A percentile compares a stretch with the other conserved stretches of the same genome.
These are phyloP conservation scores for Silene noctiflora DNA, from an alignment of 179 eudicot genomes.

Conservation along the genomic window DNA sequence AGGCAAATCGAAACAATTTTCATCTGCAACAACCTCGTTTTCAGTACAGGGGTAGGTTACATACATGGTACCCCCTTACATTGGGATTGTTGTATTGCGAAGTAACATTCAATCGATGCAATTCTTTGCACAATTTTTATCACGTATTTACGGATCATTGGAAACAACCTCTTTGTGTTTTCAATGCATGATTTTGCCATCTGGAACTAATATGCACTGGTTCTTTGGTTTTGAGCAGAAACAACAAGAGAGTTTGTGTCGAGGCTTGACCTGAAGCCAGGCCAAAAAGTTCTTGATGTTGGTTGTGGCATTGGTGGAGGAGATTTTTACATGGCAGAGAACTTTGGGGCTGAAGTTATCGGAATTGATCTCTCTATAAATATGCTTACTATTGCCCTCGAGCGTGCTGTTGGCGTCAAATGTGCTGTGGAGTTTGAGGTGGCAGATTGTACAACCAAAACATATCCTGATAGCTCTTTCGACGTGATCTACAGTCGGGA, in stretches of 20 bases:
- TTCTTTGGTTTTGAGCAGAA: slow-evolving; percentile 42
- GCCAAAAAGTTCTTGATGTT: slow-evolving; percentile 92
- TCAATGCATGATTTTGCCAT: neutral
- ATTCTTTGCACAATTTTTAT: too few species aligned
- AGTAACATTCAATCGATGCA: too few species aligned
- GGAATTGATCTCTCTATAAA: slow-evolving; percentile 90
- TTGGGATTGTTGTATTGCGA: too few species aligned
- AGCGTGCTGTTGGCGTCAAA: slow-evolving; percentile 75
- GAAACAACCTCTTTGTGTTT: neutral
- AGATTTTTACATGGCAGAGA: slow-evolving; percentile 93
- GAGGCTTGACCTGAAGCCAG: slow-evolving; percentile 75
- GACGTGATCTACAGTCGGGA: slow-evolving; percentile 97
- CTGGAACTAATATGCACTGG: neutral
- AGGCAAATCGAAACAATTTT: neutral
- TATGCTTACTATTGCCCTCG: slow-evolving; percentile 87
- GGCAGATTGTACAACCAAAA: slow-evolving; percentile 88
- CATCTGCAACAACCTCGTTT: neutral
- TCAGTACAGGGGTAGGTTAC: too few species aligned
- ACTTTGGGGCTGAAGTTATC: slow-evolving; percentile 70
- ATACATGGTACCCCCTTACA: too few species aligned
- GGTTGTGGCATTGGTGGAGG: slow-evolving; percentile 99
- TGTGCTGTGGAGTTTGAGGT: slow-evolving; percentile 85
- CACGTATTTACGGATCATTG: neutral
- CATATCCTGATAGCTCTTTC: slow-evolving; percentile 73
- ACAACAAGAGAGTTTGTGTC: slow-evolving; percentile 88